Conservation (phyloP, 2,329 filamentous ascomycete species). For the Colletotrichum australisinense region DNA sequence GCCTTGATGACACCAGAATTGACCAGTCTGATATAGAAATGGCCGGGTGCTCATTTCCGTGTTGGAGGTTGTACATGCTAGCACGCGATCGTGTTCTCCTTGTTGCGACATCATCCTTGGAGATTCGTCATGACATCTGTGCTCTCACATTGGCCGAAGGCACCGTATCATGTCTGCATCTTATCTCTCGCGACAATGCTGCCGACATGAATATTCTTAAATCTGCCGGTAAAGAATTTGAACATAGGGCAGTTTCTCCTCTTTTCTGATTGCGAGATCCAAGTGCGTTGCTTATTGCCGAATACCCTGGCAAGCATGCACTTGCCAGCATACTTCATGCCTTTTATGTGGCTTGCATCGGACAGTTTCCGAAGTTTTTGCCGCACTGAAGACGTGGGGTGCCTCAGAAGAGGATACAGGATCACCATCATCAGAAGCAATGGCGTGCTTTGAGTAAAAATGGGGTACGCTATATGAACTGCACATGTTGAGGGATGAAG, state of each 20-base stretch:
- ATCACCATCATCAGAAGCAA: background rate
- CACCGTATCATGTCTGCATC: background rate
- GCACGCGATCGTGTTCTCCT: background rate
- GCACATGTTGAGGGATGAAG: background rate
- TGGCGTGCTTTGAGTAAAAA: background rate
- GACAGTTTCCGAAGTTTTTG: background rate
- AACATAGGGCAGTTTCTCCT: background rate
- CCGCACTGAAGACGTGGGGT: background rate
- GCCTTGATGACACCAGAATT: fast-evolving
- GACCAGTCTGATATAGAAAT: background rate
- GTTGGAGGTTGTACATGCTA: background rate
- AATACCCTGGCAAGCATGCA: background rate
- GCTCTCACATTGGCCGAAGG: background rate
- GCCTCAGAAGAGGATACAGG: background rate
- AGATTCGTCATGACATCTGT: background rate
- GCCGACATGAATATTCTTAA: background rate
- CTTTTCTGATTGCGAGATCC: background rate
- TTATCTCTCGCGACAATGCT: background rate
- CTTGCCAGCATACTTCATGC: background rate
- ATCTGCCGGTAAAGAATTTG: fast-evolving
- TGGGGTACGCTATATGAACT: background rate
- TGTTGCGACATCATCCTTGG: background rate
- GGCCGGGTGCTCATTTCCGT: background rate
- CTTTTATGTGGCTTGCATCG: background rate
- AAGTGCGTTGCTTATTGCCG: background rate